Percentiles rank a stretch among this genome's conserved stretches.
Evolutionary conservation across 768 basidiomycete species (phyloP).

Genomic region (Naganishia friedmannii): DNA sequence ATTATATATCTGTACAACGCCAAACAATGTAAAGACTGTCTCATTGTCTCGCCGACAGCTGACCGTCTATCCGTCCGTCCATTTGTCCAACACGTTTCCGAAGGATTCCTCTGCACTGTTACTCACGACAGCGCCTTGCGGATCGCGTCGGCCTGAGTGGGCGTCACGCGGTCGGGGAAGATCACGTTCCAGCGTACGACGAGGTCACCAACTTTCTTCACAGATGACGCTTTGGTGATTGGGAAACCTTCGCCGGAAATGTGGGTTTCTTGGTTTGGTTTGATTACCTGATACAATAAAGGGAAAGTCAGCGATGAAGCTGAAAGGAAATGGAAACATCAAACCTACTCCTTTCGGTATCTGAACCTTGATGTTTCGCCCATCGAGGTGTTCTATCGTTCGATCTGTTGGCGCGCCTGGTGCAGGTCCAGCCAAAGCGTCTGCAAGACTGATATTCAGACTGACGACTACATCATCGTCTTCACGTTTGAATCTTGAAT

Average conservation of each 20-base stretch:
- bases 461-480: constrained; percentile 65
- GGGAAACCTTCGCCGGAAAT: constrained; percentile 68
- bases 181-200: constrained; percentile 73
- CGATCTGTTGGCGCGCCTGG: constrained; percentile 53
- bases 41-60: background rate
- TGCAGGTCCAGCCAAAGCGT: constrained; percentile 66
- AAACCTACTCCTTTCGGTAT: constrained; percentile 57
- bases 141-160: constrained; percentile 75
- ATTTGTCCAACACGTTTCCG: background rate
- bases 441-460: constrained; percentile 68
- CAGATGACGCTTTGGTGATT: constrained; percentile 70
- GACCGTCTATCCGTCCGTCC: background rate
- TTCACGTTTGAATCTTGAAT: constrained; percentile 69
- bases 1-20: constrained; percentile 25
- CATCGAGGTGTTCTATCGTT: constrained; percentile 72
- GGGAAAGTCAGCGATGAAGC: background rate
- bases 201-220: constrained; percentile 75
- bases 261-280: constrained; percentile 63
- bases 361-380: constrained; percentile 67
- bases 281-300: constrained; percentile 41
- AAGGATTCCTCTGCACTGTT: background rate
- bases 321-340: background rate
- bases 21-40: constrained; percentile 9
- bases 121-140: constrained; percentile 59
- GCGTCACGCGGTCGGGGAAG: constrained; percentile 74